These are phyloP conservation scores for Terfezia claveryi DNA, from an alignment of 495 filamentous ascomycete genomes.

Conservation along the genomic window DNA sequence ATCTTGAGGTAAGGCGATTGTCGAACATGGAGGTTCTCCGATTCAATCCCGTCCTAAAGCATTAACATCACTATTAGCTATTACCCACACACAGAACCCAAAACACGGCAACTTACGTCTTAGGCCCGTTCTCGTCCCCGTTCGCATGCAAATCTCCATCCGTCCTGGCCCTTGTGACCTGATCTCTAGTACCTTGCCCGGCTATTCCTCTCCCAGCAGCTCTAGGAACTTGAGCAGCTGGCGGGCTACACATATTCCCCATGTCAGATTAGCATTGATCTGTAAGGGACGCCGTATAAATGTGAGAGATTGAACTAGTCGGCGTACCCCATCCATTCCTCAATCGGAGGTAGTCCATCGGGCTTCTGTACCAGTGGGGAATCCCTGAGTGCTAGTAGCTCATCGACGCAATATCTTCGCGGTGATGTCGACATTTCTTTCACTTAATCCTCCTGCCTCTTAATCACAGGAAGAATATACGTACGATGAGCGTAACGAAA, in stretches of 20 bases:
- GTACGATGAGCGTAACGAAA: no score
- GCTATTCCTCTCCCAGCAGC: no score
- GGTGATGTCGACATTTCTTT: constrained; percentile 11
- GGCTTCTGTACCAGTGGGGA: constrained; percentile 79
- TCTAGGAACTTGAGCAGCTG: no score
- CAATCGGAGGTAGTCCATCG: constrained; percentile 54
- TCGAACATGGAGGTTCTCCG: constrained; percentile 40
- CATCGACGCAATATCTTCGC: constrained; percentile 53
- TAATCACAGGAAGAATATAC: no score
- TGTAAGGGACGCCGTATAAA: constrained; percentile 20
- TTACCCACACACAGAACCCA: no score
- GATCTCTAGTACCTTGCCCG: no score
- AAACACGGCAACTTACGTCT: constrained; percentile 4
- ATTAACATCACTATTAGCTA: no score
- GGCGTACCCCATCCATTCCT: constrained; percentile 96
- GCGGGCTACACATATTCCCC: no score
- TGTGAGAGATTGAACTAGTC: constrained; percentile 15
- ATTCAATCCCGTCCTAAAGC: neutral
- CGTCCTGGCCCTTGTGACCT: no score
- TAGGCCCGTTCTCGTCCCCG: constrained; percentile 19
- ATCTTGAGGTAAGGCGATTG: constrained; percentile 37
- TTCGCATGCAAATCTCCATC: neutral
- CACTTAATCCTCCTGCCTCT: no score
- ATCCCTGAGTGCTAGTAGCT: constrained; percentile 51
- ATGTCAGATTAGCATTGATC: constrained; percentile 4